Percentiles rank a stretch among this genome's conserved stretches.
phyloP scores from a whole-genome alignment of 768 basidiomycete genomes.

The Rickenella mellea region DNA sequence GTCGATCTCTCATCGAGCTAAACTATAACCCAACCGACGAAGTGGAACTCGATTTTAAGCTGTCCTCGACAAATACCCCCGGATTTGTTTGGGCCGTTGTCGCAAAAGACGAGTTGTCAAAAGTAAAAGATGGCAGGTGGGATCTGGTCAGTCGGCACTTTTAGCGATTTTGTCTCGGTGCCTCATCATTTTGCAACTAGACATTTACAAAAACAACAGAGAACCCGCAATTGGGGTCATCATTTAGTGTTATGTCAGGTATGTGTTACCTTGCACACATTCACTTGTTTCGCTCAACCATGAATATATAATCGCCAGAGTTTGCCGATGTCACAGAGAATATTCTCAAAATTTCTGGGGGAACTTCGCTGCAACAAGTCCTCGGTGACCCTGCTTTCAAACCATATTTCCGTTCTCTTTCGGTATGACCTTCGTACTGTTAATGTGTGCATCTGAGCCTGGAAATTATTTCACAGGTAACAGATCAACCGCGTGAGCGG shows the following conservation, averaged over 20 bases:
- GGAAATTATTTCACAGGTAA: slow-evolving; percentile 41
- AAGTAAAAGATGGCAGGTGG: slow-evolving; percentile 68
- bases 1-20: slow-evolving; percentile 62
- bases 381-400: slow-evolving; percentile 56
- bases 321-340: slow-evolving; percentile 79
- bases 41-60: slow-evolving; percentile 71
- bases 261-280: slow-evolving; percentile 4
- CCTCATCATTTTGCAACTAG: slow-evolving; percentile 29
- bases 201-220: slow-evolving; percentile 79
- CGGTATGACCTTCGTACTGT: slow-evolving; percentile 45
- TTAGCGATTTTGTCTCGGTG: not conserved
- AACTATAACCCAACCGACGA: slow-evolving; percentile 63
- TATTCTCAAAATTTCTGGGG: slow-evolving; percentile 50
- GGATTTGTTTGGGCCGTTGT: slow-evolving; percentile 83
- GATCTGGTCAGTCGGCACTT: slow-evolving; percentile 61
- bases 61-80: slow-evolving; percentile 39
- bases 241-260: slow-evolving; percentile 73
- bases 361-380: slow-evolving; percentile 42
- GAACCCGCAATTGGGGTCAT: slow-evolving; percentile 45
- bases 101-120: slow-evolving; percentile 65
- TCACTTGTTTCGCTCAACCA: not conserved
- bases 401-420: slow-evolving; percentile 78
- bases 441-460: too few relatives aligned
- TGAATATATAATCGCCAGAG: slow-evolving; percentile 33
- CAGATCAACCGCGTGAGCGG: slow-evolving; percentile 75